Base-by-base conservation (phyloP, 208 protist genomes). In the Trypanosoma cruzi region DNA sequence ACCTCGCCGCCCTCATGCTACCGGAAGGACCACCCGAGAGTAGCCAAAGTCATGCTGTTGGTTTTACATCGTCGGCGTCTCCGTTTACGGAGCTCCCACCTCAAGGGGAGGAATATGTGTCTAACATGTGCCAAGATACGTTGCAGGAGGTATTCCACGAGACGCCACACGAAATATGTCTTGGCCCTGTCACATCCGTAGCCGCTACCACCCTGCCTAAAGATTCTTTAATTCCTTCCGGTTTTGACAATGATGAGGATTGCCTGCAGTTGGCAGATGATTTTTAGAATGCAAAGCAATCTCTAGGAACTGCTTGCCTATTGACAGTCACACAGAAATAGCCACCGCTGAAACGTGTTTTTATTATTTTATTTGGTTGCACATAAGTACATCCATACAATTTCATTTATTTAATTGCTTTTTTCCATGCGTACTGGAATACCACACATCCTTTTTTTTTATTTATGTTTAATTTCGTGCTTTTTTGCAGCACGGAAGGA, bases 191-290 rank as follows among this genome's bases (percentile, higher is more conserved):
- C 20, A 24, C 36, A 28, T 24, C 48, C 6, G 63, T 20, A 24
- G 16, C 52, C 14, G 52, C n/a, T 14, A 46, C 4, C 26, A 6
- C 31, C 20, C 0, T 22, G n/a, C n/a, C 22, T 58, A 59, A 28
- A 59, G 46, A 28, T 48, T 34, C 29, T 32, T 20, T 11, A 28
- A 66, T 13, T 32, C 60, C 49, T 26, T 50, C 26, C 2, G 31
- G 4, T 1, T n/a, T 67, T 36, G 56, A 36, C 49, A 74, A 85
- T 59, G 84, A 90, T 66, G 82, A 88, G 34, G 83, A 90, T 55
- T 86, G 82, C 48, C 66, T 93, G 56, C 82, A 90, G 67, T 73
- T 93, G 10, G 88, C 73, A 3, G 88, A 93, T 63, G 84, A 84
- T 53, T 58, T 90, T n/a, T 90, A 77, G 40, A 49, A 44, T 22